phyloP scores from a whole-genome alignment of 805 yeast genomes.

The Saccharomyces eubayanus region DNA sequence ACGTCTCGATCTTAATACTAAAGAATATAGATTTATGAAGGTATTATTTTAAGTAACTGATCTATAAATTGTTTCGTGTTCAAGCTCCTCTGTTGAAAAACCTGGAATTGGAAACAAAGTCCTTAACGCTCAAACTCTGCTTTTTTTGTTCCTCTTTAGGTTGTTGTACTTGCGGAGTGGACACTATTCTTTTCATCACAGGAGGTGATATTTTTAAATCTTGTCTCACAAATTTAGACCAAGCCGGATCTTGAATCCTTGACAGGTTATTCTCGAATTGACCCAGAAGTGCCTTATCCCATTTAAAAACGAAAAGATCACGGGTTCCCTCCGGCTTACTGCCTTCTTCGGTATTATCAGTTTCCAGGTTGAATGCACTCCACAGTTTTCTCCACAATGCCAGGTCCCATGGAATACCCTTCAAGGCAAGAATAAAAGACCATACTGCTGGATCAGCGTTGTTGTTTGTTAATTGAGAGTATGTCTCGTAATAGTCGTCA shows the following conservation, averaged over 20 bases:
- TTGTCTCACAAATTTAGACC: conserved; percentile 24
- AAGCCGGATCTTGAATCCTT: conserved; percentile 22
- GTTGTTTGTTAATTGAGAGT: conserved; percentile 23
- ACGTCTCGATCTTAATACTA: neutral
- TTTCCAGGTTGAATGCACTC: conserved; percentile 14
- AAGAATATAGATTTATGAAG: neutral
- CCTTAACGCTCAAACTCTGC: conserved; percentile 11
- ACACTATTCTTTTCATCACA: conserved; percentile 3
- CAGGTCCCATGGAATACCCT: conserved; percentile 28
- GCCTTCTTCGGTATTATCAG: conserved; percentile 4
- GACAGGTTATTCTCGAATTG: conserved; percentile 19
- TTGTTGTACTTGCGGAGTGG: conserved; percentile 6
- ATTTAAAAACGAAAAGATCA: conserved; percentile 15
- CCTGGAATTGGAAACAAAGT: conserved; percentile 14
- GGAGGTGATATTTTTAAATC: conserved; percentile 17
- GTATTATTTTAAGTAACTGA: neutral
- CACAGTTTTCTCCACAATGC: conserved; percentile 25
- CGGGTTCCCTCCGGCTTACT: conserved; percentile 1
- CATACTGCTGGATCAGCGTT: conserved; percentile 24
- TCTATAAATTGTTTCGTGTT: neutral
- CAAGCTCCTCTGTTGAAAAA: conserved; percentile 16
- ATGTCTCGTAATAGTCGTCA: conserved; percentile 35
- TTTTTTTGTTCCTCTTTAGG: conserved; percentile 10
- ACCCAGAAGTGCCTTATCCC: conserved; percentile 12
- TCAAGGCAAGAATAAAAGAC: conserved; percentile 25